Base-by-base conservation (phyloP, 805 yeast species). In the Ascoidea tarda region DNA sequence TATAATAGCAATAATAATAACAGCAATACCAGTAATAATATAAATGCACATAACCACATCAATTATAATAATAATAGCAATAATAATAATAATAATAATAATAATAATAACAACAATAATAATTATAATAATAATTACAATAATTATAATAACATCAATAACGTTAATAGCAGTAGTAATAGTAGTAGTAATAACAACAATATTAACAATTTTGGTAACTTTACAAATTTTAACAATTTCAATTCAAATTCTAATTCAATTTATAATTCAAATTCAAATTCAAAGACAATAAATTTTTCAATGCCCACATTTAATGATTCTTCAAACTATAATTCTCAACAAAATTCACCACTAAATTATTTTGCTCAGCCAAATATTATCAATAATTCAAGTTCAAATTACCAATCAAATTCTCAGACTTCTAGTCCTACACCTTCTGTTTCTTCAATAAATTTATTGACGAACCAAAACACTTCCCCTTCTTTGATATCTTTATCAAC, bases 11-110 rank as follows among this genome's bases (percentile, higher is more conserved):
- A 21, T 21, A 21, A 21, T 21, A 21, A 21, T 51, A 12, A 42
- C 46, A 31, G 14, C 48, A 16, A 52, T 54, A 44, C 48, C 33
- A 5, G 49, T 31, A 28, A 54, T 50, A 6, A n/a, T n/a, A n/a
- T n/a, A n/a, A n/a, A n/a, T n/a, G n/a, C n/a, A n/a, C n/a, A n/a
- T n/a, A n/a, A n/a, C n/a, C n/a, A n/a, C n/a, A n/a, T n/a, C n/a
- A n/a, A n/a, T n/a, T n/a, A n/a, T n/a, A n/a, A 45, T 45, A 12
- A 50, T 49, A 46, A 49, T 28, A 33, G 28, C 28, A 21, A 21
- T 21, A 21, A 21, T 21, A 21, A 21, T 3, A 21, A 21, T 3
- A 21, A 3, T 21, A 21, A 21, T 3, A 21, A 21, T 21, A 21
- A 21, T 21, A 21, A 21, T 21, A 21, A 21, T 3, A 21, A 21